Evolutionary conservation across 495 filamentous ascomycete genomes (phyloP).

Genomic region (Aspergillus nidulans): DNA sequence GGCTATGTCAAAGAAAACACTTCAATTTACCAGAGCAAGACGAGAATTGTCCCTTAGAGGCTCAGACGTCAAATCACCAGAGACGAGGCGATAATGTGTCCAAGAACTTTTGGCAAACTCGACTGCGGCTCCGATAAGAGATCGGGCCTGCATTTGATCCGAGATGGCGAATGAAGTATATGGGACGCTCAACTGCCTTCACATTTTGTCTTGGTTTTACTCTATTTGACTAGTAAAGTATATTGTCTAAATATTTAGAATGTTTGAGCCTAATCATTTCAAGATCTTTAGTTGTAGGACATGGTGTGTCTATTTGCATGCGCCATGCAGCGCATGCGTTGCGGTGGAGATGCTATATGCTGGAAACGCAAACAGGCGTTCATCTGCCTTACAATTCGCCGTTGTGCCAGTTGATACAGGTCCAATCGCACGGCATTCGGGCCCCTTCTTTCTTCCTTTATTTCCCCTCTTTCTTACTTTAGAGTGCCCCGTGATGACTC

Average conservation of each 20-base stretch:
- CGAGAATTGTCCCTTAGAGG: too few relatives aligned
- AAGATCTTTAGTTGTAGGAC: neutral
- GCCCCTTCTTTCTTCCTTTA: too few relatives aligned
- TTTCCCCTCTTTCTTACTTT: too few relatives aligned
- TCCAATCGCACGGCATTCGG: too few relatives aligned
- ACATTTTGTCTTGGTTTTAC: neutral
- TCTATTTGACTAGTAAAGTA: neutral
- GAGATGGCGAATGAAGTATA: constrained; percentile 9
- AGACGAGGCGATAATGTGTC: neutral
- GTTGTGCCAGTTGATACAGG: neutral
- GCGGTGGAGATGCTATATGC: neutral
- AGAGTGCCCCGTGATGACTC: too few relatives aligned
- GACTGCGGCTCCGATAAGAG: constrained; percentile 23
- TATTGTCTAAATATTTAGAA: neutral
- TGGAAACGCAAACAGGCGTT: neutral
- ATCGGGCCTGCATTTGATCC: constrained; percentile 22
- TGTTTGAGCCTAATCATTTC: neutral
- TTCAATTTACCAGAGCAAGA: neutral
- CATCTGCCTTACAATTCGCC: neutral
- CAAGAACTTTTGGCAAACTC: constrained; percentile 17
- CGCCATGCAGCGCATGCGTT: neutral
- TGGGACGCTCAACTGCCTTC: neutral
- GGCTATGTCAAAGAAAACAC: neutral
- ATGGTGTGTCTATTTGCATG: neutral
- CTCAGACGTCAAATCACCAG: neutral